A percentile compares a stretch with the other conserved stretches of the same genome.
Conservation (phyloP, 108 stramenopile genomes). For the Discostella pseudostelligera region DNA sequence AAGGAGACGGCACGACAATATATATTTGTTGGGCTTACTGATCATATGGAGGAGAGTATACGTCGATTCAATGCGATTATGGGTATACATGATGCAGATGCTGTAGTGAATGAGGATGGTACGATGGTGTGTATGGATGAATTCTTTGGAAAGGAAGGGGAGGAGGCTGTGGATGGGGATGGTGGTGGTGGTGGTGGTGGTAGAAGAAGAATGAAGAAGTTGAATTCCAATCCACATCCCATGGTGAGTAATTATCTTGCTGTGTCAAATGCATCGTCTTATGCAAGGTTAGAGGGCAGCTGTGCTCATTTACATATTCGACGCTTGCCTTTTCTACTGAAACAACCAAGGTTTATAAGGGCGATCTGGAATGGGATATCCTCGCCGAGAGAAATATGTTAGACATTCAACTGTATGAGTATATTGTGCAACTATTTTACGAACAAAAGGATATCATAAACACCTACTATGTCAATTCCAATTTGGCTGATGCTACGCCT, state of each 20-base stretch:
- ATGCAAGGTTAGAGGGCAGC: too few species aligned
- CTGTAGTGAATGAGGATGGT: conserved; percentile 1
- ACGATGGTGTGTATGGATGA: conserved; percentile 9
- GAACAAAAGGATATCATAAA: conserved; percentile 31
- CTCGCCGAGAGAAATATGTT: conserved; percentile 19
- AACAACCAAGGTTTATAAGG: conserved; percentile 16
- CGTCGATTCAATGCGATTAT: conserved; percentile 29
- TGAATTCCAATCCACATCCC: conserved; percentile 2
- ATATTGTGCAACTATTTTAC: conserved; percentile 21
- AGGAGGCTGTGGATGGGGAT: too few species aligned
- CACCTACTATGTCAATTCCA: conserved; percentile 2
- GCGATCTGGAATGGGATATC: conserved; percentile 16
- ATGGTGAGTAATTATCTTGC: not conserved
- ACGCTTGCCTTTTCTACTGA: not conserved
- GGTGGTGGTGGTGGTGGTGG: not conserved
- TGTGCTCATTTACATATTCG: not conserved
- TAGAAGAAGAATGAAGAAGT: not conserved
- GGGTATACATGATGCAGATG: conserved; percentile 23
- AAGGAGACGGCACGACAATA: conserved; percentile 30
- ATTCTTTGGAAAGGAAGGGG: too few species aligned
- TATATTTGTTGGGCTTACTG: conserved; percentile 40
- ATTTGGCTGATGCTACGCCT: not conserved
- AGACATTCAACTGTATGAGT: conserved; percentile 32
- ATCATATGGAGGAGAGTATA: conserved; percentile 39
- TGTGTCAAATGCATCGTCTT: too few species aligned